Evolutionary conservation across 1,139 yeast species (phyloP), one percentile per base, ranked within the genome.

Genomic region (Ogataea hybrid): DNA sequence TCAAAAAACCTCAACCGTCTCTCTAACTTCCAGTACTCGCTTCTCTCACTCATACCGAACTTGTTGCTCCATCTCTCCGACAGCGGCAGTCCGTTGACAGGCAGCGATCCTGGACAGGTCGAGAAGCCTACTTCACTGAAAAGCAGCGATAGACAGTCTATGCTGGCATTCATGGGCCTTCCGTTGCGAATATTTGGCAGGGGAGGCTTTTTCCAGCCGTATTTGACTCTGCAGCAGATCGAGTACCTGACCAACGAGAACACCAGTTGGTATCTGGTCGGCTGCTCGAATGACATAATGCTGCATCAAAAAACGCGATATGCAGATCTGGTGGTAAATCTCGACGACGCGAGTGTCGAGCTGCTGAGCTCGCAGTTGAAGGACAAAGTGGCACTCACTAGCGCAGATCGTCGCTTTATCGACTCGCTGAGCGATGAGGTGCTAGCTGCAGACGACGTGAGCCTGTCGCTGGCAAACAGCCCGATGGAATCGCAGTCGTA

Each of bases 191-290:
- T 89, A 1, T 92, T 92, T 65, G 88, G 89, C 9, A 77, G 81
- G 53, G 95, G 94, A 29, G 88, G 95, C 3, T 75, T 90, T 50
- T 90, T 95, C 73, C 84, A 86, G 51, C 97, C 98, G 0, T 92
- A 90, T 62, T 75, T 90, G 17, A 96, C 98, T 0, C 68, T 92
- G 40, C 98, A 90, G 62, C 97, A 90, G 59, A 68, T 92, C 43
- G 84, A 84, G 43, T 90, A 86, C 53, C 69, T 92, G 42, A 72
- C 71, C 28, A 72, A 75, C 25, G 68, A 71, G 1, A 76, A 72
- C 34, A 75, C 90, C 0, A 69, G 73, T 41, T 81, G 80, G 58
- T 92, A 80, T 52, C 70, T 88, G 65, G 77, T 88, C 42, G 98
- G 98, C 0, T 84, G 95, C 37, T 89, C 97, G 8, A 92, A 92